Base-by-base conservation (phyloP, 2,329 filamentous ascomycete genomes). In the Harringtonia lauricola region DNA sequence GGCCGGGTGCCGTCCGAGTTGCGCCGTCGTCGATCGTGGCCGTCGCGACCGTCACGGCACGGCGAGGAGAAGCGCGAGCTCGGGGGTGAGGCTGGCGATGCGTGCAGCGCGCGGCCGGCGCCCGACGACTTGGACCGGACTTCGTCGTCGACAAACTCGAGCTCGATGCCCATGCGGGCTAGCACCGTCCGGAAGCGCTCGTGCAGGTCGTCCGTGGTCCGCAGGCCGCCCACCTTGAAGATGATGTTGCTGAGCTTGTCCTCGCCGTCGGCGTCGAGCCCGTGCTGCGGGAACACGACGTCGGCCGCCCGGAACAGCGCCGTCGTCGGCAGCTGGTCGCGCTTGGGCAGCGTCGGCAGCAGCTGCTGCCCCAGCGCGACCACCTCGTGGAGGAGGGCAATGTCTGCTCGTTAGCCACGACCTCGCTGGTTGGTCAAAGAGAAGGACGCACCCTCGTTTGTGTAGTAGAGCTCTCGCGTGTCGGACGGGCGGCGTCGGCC, bases 251-350 rank as follows among this genome's bases (percentile, higher is more conserved):
- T 79, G 55, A 88, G 81, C 52, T 83, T 77, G 53, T 80, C 79
- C 55, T 60, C 59, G n/a, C 89, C 85, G 54, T 85, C 79, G n/a
- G 78, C 72, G 47, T 86, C 73, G 50, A 86, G 67, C 43, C 79
- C 82, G 65, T 84, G 68, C 51, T 78, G 68, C 6, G 75, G 76
- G n/a, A 94, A 73, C 35, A 89, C 71, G 44, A 76, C 70, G 56
- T 92, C 83, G 58, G 94, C 94, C 26, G 86, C 86, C 42, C 74
- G 72, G 62, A 94, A 94, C 17, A 95, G 72, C 10, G 86, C 86
- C 56, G 80, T 79, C 46, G 83, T 86, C 4, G 85, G 81, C 19
- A 83, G 69, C 44, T 75, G 72, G 53, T 83, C 75, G 39, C 72
- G 71, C 45, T 80, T 74, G 1, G 76, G 67, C 2, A 76, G 64